A percentile compares a stretch with the other conserved stretches of the same genome.
Evolutionary conservation across 805 yeast genomes (phyloP).

Genomic region (Myxozyma neotropica): DNA sequence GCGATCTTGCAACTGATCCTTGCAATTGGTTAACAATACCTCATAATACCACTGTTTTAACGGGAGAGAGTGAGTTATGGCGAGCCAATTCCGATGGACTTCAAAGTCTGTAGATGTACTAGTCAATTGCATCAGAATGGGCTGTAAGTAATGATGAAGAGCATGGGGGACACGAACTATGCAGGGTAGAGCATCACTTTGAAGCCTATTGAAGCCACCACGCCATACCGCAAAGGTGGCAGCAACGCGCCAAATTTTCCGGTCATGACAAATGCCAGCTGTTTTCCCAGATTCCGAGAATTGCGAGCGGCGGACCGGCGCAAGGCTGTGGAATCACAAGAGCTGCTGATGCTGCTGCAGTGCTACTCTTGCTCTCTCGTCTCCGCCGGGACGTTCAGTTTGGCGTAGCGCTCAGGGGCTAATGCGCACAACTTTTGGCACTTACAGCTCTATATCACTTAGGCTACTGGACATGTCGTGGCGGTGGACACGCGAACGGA

Average conservation of each 20-base stretch:
- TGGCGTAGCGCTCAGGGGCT: slow-evolving; percentile 14
- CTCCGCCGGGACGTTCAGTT: neutral
- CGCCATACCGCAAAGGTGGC: slow-evolving; percentile 59
- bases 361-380: neutral
- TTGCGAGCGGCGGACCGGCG: neutral
- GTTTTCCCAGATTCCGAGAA: no score
- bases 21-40: no score
- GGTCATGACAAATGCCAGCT: neutral
- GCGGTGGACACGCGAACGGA: neutral
- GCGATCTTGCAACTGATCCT: no score
- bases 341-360: neutral
- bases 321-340: neutral
- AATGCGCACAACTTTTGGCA: neutral
- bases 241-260: slow-evolving; percentile 40
- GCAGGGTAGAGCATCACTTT: slow-evolving; percentile 71
- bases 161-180: slow-evolving; percentile 51
- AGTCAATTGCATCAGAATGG: neutral
- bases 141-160: neutral
- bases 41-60: slow-evolving; percentile 81
- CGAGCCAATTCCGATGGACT: slow-evolving; percentile 96
- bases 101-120: slow-evolving; percentile 85
- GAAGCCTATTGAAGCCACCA: slow-evolving; percentile 63
- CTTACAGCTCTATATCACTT: neutral
- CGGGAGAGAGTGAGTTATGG: slow-evolving; percentile 80
- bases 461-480: neutral